Evolutionary conservation across 2,329 filamentous ascomycete genomes (phyloP).

Genomic region (Westerdykella sp.): DNA sequence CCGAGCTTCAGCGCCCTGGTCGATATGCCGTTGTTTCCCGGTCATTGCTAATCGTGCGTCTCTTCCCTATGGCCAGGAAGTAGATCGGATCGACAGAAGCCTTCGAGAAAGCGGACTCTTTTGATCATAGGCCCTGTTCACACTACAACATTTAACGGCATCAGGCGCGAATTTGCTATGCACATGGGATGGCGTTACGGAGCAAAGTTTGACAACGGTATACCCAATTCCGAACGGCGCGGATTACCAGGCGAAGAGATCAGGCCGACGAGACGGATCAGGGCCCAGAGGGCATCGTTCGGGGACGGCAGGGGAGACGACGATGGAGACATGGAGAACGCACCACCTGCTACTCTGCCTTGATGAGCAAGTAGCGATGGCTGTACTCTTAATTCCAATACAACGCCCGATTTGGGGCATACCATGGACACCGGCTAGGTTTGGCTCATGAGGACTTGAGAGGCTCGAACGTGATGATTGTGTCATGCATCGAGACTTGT

Average conservation of each 20-base stretch:
- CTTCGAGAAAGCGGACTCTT: slow-evolving; percentile 29
- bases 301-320: not conserved
- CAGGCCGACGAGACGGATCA: no score
- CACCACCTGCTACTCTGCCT: slow-evolving; percentile 33
- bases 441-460: slow-evolving; percentile 26
- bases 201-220: slow-evolving; percentile 17
- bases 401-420: slow-evolving; percentile 16
- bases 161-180: slow-evolving; percentile 5
- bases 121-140: slow-evolving; percentile 12
- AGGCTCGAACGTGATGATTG: slow-evolving; percentile 35
- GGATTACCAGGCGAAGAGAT: not conserved
- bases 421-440: slow-evolving; percentile 23
- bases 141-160: not conserved
- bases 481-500: slow-evolving; percentile 36
- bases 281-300: no score
- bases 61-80: slow-evolving; percentile 20
- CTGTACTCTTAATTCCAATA: slow-evolving; percentile 33
- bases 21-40: slow-evolving; percentile 7
- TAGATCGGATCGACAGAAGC: slow-evolving; percentile 25
- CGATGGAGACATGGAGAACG: slow-evolving; percentile 24
- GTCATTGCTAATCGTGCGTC: slow-evolving; percentile 22
- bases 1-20: slow-evolving; percentile 6
- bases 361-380: slow-evolving; percentile 33
- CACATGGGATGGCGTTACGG: slow-evolving; percentile 20
- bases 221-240: slow-evolving; percentile 13